Conservation (phyloP, 2,329 filamentous ascomycete genomes). For the Clonostachys rosea region DNA sequence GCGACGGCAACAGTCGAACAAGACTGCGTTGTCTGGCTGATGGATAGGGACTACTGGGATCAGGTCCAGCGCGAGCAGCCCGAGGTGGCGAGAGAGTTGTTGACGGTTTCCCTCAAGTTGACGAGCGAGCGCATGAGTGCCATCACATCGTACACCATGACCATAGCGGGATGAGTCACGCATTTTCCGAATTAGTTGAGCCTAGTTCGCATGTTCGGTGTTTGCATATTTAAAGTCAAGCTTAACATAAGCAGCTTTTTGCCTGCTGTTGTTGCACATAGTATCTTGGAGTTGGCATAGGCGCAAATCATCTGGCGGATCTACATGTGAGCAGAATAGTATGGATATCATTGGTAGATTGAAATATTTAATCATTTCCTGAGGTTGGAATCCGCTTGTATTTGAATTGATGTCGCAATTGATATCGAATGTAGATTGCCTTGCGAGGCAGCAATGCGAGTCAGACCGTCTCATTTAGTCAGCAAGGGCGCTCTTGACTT, state of each 20-base stretch:
- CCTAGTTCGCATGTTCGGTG: background rate
- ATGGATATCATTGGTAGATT: too few species aligned
- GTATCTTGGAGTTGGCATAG: conserved; percentile 1
- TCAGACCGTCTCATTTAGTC: too few species aligned
- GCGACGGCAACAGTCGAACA: conserved; percentile 82
- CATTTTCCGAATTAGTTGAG: too few species aligned
- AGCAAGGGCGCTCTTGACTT: too few species aligned
- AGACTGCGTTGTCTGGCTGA: conserved; percentile 77
- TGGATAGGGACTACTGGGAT: conserved; percentile 69
- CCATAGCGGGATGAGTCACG: conserved; percentile 26
- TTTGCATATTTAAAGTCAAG: background rate
- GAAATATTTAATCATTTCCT: too few species aligned
- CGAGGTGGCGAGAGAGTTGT: conserved; percentile 76
- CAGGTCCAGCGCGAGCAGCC: conserved; percentile 67
- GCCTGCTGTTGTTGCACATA: background rate
- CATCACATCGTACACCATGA: conserved; percentile 53
- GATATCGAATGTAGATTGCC: too few species aligned
- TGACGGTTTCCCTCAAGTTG: conserved; percentile 85
- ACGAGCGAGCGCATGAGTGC: conserved; percentile 87
- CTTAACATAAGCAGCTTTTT: background rate
- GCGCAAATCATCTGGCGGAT: background rate
- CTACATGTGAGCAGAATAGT: background rate
- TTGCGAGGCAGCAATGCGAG: too few species aligned
- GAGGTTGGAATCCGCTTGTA: too few species aligned
- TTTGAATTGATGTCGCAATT: too few species aligned